Evolutionary conservation across 2,329 filamentous ascomycete genomes (phyloP).

Genomic region (Paracorniculantispora psalliotae): DNA sequence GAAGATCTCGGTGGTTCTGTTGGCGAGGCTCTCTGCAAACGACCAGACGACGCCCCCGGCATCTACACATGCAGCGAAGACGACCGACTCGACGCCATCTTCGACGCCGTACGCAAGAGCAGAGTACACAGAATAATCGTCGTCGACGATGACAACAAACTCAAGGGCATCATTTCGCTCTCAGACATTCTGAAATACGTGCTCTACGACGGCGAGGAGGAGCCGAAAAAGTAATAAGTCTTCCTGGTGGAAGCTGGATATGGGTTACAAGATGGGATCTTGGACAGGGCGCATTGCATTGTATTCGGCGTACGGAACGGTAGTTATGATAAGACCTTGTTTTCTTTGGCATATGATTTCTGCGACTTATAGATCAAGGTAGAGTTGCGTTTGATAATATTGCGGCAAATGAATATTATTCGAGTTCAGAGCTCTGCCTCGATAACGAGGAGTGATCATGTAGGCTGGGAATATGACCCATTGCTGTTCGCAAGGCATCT

Average conservation of each 20-base stretch:
- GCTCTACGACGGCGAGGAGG: constrained; percentile 61
- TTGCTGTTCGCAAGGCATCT: not conserved
- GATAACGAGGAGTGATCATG: too few relatives aligned
- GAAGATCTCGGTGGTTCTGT: constrained; percentile 84
- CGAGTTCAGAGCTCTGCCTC: not conserved
- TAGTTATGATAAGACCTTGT: not conserved
- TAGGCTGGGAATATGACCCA: too few relatives aligned
- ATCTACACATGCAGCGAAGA: constrained; percentile 94
- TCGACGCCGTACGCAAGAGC: constrained; percentile 93
- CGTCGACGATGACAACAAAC: constrained; percentile 80
- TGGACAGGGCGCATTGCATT: constrained; percentile 11
- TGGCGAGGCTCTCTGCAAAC: constrained; percentile 81
- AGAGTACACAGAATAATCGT: constrained; percentile 90
- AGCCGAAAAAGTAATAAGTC: constrained; percentile 24
- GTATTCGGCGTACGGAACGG: constrained; percentile 3
- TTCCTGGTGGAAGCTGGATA: not conserved
- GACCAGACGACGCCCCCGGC: constrained; percentile 86
- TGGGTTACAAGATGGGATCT: not conserved
- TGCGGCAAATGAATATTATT: not conserved
- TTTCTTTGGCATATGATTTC: constrained; percentile 6
- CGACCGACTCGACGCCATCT: constrained; percentile 90
- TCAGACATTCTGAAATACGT: constrained; percentile 97
- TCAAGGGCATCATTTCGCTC: constrained; percentile 85
- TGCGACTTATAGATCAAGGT: constrained; percentile 2
- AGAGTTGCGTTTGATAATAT: not conserved